phyloP scores from a whole-genome alignment of 2,329 filamentous ascomycete species.

The Leptosphaerulina australis region DNA sequence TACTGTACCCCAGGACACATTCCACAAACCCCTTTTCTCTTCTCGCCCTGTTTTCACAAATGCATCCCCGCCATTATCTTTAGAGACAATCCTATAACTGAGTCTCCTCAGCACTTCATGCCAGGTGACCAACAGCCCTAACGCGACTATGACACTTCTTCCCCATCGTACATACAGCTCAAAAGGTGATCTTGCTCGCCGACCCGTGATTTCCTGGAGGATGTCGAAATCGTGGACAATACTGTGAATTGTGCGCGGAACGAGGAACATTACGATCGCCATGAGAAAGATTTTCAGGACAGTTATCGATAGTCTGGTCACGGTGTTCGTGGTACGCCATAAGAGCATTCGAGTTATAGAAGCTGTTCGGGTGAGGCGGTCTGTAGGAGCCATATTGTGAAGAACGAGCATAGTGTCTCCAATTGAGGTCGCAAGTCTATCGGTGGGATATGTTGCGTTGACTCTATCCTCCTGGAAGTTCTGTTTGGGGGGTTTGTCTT shows the following conservation, averaged over 20 bases:
- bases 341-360: not conserved
- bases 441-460: too few species aligned
- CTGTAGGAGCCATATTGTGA: conserved; percentile 9
- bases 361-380: not conserved
- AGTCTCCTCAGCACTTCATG: not conserved
- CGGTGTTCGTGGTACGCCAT: not conserved
- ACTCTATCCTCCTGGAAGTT: too few species aligned
- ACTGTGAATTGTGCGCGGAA: conserved; percentile 16
- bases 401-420: conserved; percentile 11
- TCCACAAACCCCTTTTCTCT: not conserved
- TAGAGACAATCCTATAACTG: not conserved
- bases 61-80: not conserved
- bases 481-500: too few species aligned
- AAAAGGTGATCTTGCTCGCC: conserved; percentile 18
- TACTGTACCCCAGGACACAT: conserved; percentile 7
- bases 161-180: not conserved
- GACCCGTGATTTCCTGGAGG: conserved; percentile 11
- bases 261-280: conserved; percentile 11
- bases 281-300: not conserved
- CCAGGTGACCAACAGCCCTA: not conserved
- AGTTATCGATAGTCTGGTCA: not conserved
- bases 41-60: not conserved
- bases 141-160: not conserved
- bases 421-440: not conserved
- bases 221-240: conserved; percentile 16